phyloP scores from a whole-genome alignment of 1,284 basidiomycete genomes.

The Ustilago crameri region DNA sequence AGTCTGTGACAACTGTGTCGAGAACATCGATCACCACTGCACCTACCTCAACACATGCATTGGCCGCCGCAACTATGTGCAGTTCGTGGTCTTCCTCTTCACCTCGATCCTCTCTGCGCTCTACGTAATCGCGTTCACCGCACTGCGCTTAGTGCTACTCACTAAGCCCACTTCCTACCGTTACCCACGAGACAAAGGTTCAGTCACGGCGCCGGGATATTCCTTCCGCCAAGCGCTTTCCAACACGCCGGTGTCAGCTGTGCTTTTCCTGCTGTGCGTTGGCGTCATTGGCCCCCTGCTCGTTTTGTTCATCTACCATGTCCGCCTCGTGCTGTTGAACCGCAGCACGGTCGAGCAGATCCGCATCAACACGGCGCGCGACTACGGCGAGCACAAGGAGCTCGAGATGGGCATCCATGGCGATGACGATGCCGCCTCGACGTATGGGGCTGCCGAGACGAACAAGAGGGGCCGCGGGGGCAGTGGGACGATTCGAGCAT shows the following conservation, averaged over 20 bases:
- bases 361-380: conserved; percentile 52
- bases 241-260: conserved; percentile 51
- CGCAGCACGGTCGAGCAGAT: conserved; percentile 67
- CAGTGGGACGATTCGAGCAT: not conserved
- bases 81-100: conserved; percentile 63
- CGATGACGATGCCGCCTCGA: conserved; percentile 15
- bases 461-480: conserved; percentile 2
- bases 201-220: conserved; percentile 32
- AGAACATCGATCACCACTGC: conserved; percentile 68
- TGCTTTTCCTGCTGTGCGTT: conserved; percentile 57
- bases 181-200: conserved; percentile 24
- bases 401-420: conserved; percentile 14
- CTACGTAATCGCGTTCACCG: conserved; percentile 39
- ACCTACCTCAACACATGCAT: conserved; percentile 68
- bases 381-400: conserved; percentile 54
- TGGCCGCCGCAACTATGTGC: conserved; percentile 65
- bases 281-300: conserved; percentile 43
- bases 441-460: conserved; percentile 14
- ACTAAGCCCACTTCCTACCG: conserved; percentile 28
- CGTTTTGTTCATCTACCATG: conserved; percentile 61
- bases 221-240: conserved; percentile 50
- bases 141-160: conserved; percentile 39
- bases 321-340: conserved; percentile 57
- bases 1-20: conserved; percentile 67
- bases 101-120: conserved; percentile 32